Evolutionary conservation across 2,329 filamentous ascomycete genomes (phyloP).

Genomic region (Ophiostoma australiae): DNA sequence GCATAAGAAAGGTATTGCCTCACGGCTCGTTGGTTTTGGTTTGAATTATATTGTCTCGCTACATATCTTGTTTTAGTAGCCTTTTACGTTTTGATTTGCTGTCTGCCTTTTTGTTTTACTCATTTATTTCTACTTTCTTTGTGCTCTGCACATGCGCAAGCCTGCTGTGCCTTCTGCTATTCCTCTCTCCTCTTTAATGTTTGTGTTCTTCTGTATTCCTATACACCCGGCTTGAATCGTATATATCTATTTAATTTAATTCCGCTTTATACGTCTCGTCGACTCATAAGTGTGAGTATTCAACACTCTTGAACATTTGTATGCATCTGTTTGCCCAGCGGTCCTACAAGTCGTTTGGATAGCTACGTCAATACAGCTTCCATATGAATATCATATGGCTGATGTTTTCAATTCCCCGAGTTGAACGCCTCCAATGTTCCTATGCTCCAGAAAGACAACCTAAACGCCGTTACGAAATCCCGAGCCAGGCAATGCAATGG

Average conservation of each 20-base stretch:
- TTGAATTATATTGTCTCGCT: slow-evolving; percentile 21
- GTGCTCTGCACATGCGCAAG: not conserved
- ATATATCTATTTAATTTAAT: not conserved
- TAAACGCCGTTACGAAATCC: not conserved
- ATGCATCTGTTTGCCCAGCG: no score
- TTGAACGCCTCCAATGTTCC: not conserved
- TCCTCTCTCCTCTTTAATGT: not conserved
- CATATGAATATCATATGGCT: not conserved
- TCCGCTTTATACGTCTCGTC: not conserved
- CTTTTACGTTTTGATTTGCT: slow-evolving; percentile 7
- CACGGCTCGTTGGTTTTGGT: slow-evolving; percentile 30
- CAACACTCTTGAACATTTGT: no score
- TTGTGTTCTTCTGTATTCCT: not conserved
- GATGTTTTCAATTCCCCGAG: not conserved
- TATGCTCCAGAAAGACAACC: not conserved
- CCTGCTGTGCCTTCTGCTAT: not conserved
- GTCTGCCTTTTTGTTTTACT: not conserved
- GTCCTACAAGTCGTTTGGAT: no score
- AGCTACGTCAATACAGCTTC: no score
- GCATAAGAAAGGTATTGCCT: slow-evolving; percentile 33
- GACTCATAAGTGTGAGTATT: not conserved
- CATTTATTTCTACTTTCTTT: not conserved
- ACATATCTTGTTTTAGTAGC: not conserved
- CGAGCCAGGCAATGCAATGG: not conserved
- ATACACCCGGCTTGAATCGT: not conserved